A percentile compares a stretch with the other conserved stretches of the same genome.
These are phyloP conservation scores for Mycena galericulata DNA, from an alignment of 768 basidiomycete genomes.

Conservation along the genomic window DNA sequence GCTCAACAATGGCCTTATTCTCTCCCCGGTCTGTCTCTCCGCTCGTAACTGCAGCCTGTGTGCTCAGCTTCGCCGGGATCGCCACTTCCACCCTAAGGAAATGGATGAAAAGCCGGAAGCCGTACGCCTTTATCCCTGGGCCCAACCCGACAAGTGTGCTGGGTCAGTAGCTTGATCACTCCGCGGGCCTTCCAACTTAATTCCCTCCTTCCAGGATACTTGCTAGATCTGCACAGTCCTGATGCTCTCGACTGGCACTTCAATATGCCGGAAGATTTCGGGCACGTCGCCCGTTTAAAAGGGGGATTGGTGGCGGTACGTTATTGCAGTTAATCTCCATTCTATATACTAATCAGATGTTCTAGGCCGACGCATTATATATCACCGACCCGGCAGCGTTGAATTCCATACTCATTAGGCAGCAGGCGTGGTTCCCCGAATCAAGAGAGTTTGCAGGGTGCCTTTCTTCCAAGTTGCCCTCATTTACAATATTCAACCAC, in stretches of 20 bases:
- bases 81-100: conserved; percentile 10
- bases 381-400: conserved; percentile 42
- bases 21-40: background rate
- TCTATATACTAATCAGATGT: background rate
- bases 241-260: conserved; percentile 37
- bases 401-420: conserved; percentile 39
- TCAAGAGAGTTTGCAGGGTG: conserved; percentile 43
- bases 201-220: conserved; percentile 28
- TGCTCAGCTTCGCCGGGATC: background rate
- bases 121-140: conserved; percentile 22
- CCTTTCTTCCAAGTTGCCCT: background rate
- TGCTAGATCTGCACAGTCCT: conserved; percentile 39
- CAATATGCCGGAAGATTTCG: conserved; percentile 39
- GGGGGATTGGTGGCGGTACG: conserved; percentile 38
- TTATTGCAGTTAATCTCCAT: background rate
- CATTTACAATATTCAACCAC: background rate
- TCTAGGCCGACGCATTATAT: conserved; percentile 40
- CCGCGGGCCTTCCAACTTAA: background rate
- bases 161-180: background rate
- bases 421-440: conserved; percentile 38
- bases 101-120: conserved; percentile 18
- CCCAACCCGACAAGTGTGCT: background rate
- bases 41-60: background rate
- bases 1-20: background rate
- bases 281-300: conserved; percentile 37